A percentile compares a stretch with the other conserved stretches of the same genome.
These are phyloP conservation scores for Annulohypoxylon bovei DNA, from an alignment of 495 filamentous ascomycete genomes.

Conservation along the genomic window DNA sequence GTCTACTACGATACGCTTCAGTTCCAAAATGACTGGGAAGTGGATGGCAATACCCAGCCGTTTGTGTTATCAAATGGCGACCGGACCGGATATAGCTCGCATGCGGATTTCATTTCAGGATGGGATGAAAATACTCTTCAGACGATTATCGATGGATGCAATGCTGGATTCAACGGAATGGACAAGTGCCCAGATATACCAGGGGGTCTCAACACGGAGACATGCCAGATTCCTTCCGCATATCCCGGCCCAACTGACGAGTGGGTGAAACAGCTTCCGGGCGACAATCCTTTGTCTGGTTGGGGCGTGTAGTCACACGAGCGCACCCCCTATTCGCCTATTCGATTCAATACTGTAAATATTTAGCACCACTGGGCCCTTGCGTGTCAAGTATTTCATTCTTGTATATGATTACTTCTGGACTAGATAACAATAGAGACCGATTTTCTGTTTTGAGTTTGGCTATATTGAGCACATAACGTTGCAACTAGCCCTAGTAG, in stretches of 20 bases:
- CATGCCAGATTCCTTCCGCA: conserved; percentile 58
- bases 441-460: neutral
- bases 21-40: conserved; percentile 64
- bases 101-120: conserved; percentile 76
- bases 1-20: conserved; percentile 66
- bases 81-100: conserved; percentile 62
- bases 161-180: conserved; percentile 58
- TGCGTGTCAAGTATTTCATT: neutral
- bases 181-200: conserved; percentile 63
- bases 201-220: conserved; percentile 48
- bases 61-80: conserved; percentile 72
- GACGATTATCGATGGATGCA: conserved; percentile 67
- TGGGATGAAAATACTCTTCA: conserved; percentile 72
- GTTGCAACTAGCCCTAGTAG: no score
- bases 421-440: neutral
- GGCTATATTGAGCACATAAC: no score
- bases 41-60: conserved; percentile 61
- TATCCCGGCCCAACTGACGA: conserved; percentile 48
- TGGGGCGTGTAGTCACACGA: conserved; percentile 36
- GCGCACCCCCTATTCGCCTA: neutral
- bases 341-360: conserved; percentile 11
- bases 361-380: neutral
- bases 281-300: conserved; percentile 63
- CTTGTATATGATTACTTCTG: conserved; percentile 2
- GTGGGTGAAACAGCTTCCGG: conserved; percentile 60